Evolutionary conservation across 371 early-diverging fungal species (phyloP).

Genomic region (Mortierella sp.): DNA sequence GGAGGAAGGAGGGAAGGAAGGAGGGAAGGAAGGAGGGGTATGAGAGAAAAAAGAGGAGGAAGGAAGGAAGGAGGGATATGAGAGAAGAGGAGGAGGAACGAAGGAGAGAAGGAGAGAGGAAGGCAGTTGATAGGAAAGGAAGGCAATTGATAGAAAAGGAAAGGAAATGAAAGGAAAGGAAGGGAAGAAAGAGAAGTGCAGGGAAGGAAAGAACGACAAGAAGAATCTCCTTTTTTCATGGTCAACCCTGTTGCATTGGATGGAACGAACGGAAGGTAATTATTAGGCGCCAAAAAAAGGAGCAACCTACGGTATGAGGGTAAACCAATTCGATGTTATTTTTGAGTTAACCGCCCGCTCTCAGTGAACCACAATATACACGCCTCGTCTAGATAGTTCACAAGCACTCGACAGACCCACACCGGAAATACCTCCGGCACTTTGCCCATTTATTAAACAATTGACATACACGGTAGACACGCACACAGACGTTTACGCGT

Average conservation of each 20-base stretch:
- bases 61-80: background rate
- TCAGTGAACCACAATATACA: background rate
- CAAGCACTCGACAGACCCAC: background rate
- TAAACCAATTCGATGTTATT: background rate
- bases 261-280: conserved; percentile 2
- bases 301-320: too few relatives aligned
- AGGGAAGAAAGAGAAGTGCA: background rate
- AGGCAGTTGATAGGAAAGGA: background rate
- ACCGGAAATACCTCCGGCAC: conserved; percentile 11
- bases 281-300: too few relatives aligned
- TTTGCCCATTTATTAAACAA: background rate
- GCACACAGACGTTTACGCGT: too few relatives aligned
- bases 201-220: background rate
- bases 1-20: background rate
- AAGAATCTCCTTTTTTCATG: background rate
- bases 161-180: background rate
- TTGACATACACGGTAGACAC: too few relatives aligned
- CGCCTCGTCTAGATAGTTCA: background rate
- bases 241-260: background rate
- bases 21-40: background rate
- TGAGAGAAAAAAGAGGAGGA: background rate
- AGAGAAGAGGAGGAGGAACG: background rate
- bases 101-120: background rate
- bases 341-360: conserved; percentile 2
- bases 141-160: background rate